Evolutionary conservation across 106 monocot genomes (phyloP).

Genomic region (Apostasia shenzhenica): DNA sequence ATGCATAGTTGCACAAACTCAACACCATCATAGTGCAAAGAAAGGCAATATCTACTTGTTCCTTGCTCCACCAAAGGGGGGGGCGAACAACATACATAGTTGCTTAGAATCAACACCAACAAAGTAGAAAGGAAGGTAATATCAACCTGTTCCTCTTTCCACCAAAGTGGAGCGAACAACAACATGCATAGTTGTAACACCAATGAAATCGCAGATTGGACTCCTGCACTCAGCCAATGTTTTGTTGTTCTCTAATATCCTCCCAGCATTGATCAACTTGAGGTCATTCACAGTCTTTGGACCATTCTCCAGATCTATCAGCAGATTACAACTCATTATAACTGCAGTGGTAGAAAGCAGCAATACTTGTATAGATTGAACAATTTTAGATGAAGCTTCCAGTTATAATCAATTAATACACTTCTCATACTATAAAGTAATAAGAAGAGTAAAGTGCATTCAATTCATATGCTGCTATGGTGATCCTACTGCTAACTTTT

Average conservation of each 20-base stretch:
- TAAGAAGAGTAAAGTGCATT: too few relatives aligned
- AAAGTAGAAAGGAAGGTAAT: background rate
- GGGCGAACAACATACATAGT: background rate
- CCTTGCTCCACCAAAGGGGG: background rate
- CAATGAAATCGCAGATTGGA: slow-evolving; percentile 37
- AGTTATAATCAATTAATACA: too few relatives aligned
- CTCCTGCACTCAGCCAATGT: slow-evolving; percentile 50
- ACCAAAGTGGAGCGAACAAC: slow-evolving; percentile 43
- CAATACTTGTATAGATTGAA: background rate
- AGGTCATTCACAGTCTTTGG: slow-evolving; percentile 57
- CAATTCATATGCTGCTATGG: too few relatives aligned
- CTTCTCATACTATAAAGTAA: too few relatives aligned
- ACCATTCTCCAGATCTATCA: slow-evolving; percentile 36
- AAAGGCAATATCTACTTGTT: background rate
- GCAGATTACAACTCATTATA: background rate
- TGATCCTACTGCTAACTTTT: too few relatives aligned
- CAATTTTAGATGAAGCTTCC: background rate
- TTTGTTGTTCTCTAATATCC: slow-evolving; percentile 47
- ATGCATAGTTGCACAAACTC: slow-evolving; percentile 33
- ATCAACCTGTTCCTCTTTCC: slow-evolving; percentile 31
- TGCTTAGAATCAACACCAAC: too few relatives aligned
- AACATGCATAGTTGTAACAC: slow-evolving; percentile 57
- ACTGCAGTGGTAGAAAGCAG: background rate
- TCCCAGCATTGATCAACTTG: slow-evolving; percentile 64
- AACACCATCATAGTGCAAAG: background rate